Evolutionary conservation across 371 early-diverging fungal genomes (phyloP), one percentile per base, ranked within the genome.

Genomic region (Funneliformis caledonium): DNA sequence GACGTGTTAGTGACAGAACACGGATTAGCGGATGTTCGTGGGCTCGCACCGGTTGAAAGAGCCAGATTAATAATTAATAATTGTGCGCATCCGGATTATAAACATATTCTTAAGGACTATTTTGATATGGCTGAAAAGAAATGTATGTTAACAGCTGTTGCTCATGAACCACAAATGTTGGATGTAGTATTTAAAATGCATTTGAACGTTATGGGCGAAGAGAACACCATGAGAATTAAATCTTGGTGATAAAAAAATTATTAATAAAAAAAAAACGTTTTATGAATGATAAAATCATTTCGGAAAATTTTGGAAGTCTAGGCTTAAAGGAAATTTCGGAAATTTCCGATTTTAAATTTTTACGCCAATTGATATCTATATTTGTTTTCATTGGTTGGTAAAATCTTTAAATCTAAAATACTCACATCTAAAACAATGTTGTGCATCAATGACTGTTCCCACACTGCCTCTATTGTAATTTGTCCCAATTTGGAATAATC

Each of bases 131-230:
- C 89, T 61, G 86, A 86, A 75, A 88, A 86, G 83, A 85, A 86
- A 77, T 89, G 89, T 77, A 83, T 89, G 64, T 85, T 85, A 75
- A 84, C 80, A 67, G 89, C 88, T 48, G 85, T 84, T 81, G 89
- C 86, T 74, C 89, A 89, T 81, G 85, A 89, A 82, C 89, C 89
- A 70, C 89, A 89, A 62, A 85, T 89, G 85, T 85, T 89, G 26
- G 89, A 89, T 61, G 88, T 86, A 83, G 89, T 88, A 11, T 89
- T 89, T 83, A 88, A 88, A 83, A 87, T 89, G 89, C 89, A 89
- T 76, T 83, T 84, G 72, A 88, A 88, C 84, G 82, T 88, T 70
- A 61, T 89, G 82, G 14, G 76, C 31, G 85, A 89, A 72, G 87
- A 89, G n/a, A 87, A 87, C 43, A 88, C 88, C 82, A 89, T 89